Evolutionary conservation across 208 protist genomes (phyloP), one percentile per base, ranked within the genome.

Genomic region (Trichomonas vaginalis): DNA sequence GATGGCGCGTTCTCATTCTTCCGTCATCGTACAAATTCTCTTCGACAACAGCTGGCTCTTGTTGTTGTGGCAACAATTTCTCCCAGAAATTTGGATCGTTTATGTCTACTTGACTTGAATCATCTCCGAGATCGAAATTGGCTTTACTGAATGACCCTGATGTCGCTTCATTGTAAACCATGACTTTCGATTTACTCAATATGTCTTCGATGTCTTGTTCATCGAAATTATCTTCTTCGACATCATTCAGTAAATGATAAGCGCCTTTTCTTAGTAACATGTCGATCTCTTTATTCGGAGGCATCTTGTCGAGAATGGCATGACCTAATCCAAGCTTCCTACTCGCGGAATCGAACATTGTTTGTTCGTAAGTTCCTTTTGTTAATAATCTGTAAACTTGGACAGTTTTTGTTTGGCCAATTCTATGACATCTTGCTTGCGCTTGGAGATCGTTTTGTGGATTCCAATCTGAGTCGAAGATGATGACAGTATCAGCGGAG

Each of bases 401-500:
- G 1, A 96, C 79, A 47, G 48, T 47, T 70, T 97, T 97, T 35
- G 95, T 96, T 95, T 98, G 97, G 32, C 97, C 97, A 27, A 98
- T 98, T 47, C 97, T 70, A 95, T 98, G 97, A 48, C 96, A 97
- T 88, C 97, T 49, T 8, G 97, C 97, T 95, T 97, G 96, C 15
- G 97, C 97, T 90, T 98, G 96, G 40, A 97, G 97, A 96, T 99
- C 99, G 48, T 99, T 98, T 96, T 99, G 98, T 39, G 99, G 98
- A 96, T 99, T 99, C 98, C 98, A 99, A 96, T 99, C 98, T 15
- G 83, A 95, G 95, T 98, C 97, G 86, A 98, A 98, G 37, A 98
- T 97, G 40, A 98, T 97, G 39, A 98, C 97, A 23, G 97, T 98
- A 83, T 98, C 97, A 8, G 98, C 98, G 0, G 97, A 96, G 1